phyloP scores from a whole-genome alignment of 23 red algal genomes.

The Gracilariopsis chorda region DNA sequence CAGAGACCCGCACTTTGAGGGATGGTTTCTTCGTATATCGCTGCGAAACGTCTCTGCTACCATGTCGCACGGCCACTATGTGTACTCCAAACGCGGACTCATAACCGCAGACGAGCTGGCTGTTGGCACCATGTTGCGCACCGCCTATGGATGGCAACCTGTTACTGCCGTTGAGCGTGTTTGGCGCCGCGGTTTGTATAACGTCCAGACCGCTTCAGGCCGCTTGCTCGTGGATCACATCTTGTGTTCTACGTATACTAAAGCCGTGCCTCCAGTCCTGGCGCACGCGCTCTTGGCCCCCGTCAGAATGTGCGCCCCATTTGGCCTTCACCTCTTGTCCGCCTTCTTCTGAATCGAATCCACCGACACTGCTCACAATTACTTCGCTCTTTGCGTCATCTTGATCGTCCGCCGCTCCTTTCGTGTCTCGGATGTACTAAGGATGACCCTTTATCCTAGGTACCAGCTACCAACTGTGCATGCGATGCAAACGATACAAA shows the following conservation, averaged over 20 bases:
- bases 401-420: too few relatives aligned
- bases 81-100: background rate
- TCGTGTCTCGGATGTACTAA: too few relatives aligned
- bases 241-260: constrained; percentile 50
- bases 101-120: background rate
- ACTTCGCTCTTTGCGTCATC: too few relatives aligned
- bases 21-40: background rate
- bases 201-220: constrained; percentile 25
- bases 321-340: constrained; percentile 4
- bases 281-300: constrained; percentile 56
- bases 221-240: constrained; percentile 44
- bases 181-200: constrained; percentile 42
- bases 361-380: too few relatives aligned
- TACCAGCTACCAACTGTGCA: too few relatives aligned
- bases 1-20: background rate
- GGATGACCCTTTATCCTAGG: too few relatives aligned
- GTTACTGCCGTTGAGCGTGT: background rate
- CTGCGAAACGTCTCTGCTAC: background rate
- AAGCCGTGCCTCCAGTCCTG: constrained; percentile 8
- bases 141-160: background rate
- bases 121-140: background rate
- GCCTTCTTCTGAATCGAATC: background rate
- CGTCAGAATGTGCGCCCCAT: background rate
- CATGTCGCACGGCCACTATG: constrained; percentile 1
- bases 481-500: too few relatives aligned